phyloP scores from a whole-genome alignment of 106 monocot species.

The Dendrobium chrysotoxum region DNA sequence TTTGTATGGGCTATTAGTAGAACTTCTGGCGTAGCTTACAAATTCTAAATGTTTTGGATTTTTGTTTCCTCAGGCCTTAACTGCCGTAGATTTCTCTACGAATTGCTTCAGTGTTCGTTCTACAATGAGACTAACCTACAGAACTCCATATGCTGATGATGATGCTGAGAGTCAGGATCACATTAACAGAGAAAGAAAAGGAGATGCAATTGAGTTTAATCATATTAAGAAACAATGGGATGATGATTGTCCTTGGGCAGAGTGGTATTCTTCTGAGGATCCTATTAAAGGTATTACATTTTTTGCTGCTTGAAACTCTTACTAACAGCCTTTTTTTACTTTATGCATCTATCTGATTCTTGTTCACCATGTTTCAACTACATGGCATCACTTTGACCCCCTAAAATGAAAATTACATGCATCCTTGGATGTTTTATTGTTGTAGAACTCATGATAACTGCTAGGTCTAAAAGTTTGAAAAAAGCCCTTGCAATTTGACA shows the following conservation, averaged over 20 bases:
- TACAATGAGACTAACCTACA: constrained; percentile 85
- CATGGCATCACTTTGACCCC: neutral
- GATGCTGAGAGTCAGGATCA: constrained; percentile 27
- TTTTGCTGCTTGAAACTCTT: neutral
- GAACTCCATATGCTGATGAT: constrained; percentile 62
- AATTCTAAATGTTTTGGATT: neutral
- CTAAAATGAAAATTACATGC: neutral
- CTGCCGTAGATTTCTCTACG: constrained; percentile 62
- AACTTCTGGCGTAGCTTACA: neutral
- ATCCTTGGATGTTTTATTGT: neutral
- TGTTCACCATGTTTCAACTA: neutral
- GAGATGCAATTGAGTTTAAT: constrained; percentile 19
- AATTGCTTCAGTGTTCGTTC: constrained; percentile 52
- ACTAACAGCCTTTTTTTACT: neutral
- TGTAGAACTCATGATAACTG: neutral
- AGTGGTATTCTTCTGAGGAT: constrained; percentile 99
- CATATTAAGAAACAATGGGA: constrained; percentile 69
- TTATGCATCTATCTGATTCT: neutral
- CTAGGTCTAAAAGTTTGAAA: constrained; percentile 1
- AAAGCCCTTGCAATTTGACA: neutral
- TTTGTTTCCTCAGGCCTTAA: constrained; percentile 55
- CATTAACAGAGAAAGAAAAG: constrained; percentile 27
- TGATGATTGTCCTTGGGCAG: constrained; percentile 95
- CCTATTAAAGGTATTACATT: constrained; percentile 64
- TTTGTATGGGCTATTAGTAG: neutral